Conservation (phyloP, 345 rosid species). For the Boechera divaricarpa region DNA sequence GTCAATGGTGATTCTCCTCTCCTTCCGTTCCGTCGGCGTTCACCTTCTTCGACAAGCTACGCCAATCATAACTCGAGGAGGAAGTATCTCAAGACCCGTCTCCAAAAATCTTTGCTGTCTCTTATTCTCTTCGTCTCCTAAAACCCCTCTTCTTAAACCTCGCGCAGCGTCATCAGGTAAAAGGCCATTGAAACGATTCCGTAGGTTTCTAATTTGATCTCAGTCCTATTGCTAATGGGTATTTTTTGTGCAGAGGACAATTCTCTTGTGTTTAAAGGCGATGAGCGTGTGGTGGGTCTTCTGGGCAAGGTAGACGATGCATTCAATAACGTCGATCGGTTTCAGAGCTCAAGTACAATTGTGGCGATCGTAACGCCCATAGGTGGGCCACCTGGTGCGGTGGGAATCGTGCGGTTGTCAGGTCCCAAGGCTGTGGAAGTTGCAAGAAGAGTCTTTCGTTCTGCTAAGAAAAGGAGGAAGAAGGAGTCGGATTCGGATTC, state of each 20-base stretch:
- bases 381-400: conserved; percentile 86
- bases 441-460: conserved; percentile 64
- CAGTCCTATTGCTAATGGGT: not conserved
- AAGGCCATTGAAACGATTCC: not conserved
- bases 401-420: conserved; percentile 78
- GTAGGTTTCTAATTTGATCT: not conserved
- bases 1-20: conserved; percentile 36
- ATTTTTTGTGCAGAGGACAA: conserved; percentile 43
- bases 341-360: conserved; percentile 58
- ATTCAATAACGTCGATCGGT: conserved; percentile 35
- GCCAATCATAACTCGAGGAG: conserved; percentile 3
- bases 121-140: conserved; percentile 44
- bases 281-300: conserved; percentile 60
- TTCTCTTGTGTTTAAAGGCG: conserved; percentile 51
- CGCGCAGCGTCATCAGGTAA: conserved; percentile 54
- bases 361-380: conserved; percentile 84
- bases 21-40: conserved; percentile 37
- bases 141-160: conserved; percentile 52
- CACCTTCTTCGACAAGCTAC: conserved; percentile 34
- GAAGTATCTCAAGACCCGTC: conserved; percentile 34
- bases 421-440: conserved; percentile 75
- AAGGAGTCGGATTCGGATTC: conserved; percentile 36
- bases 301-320: conserved; percentile 26
- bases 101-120: conserved; percentile 37
- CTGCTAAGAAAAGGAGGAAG: conserved; percentile 54